Base-by-base conservation (phyloP, 495 filamentous ascomycete genomes). In the Penicillium daleae region DNA sequence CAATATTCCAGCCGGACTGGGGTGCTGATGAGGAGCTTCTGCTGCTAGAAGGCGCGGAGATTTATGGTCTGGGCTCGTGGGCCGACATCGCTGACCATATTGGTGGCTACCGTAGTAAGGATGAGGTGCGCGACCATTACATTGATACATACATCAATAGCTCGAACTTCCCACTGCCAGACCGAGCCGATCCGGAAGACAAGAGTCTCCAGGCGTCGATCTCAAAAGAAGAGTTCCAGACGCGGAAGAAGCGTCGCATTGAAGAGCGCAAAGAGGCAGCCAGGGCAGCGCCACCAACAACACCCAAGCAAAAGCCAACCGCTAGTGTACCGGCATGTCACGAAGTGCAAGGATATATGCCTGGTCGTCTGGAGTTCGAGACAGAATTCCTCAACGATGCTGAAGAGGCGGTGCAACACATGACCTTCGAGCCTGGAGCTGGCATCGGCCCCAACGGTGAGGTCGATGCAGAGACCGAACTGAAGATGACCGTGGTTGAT, bases 341-440 rank as follows among this genome's bases (percentile, higher is more conserved):
- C 75, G 95, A 99, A 73, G 94, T 99, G 29, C 91, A 96, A 72
- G 95, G 95, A 4, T 99, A 96, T 75, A 99, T 99, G 95, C 95
- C 95, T 3, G 95, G 96, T 37, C 92, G 95, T 21, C 77, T 99
- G 60, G 95, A 99, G 71, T 99, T 98, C 69, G 95, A 99, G 81
- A 96, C 91, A 0, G 95, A 99, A 68, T 97, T 94, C 74, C 88
- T 93, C 69, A 98, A 99, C 74, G 96, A 98, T 66, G 95, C 96
- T 0, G 95, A 99, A 74, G 96, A 98, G 76, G 93, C 93, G 0
- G 96, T 99, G 13, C 95, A 98, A 73, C 89, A 95, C 59, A 97
- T 99, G 90, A 89, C 96, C 62, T 99, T 99, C 67, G 94, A 97
- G 54, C 93, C 95, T 2, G 95, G 95, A 15, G 93, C 97, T 68